phyloP scores from a whole-genome alignment of 2,329 filamentous ascomycete genomes.

The Parastagonospora avenae region DNA sequence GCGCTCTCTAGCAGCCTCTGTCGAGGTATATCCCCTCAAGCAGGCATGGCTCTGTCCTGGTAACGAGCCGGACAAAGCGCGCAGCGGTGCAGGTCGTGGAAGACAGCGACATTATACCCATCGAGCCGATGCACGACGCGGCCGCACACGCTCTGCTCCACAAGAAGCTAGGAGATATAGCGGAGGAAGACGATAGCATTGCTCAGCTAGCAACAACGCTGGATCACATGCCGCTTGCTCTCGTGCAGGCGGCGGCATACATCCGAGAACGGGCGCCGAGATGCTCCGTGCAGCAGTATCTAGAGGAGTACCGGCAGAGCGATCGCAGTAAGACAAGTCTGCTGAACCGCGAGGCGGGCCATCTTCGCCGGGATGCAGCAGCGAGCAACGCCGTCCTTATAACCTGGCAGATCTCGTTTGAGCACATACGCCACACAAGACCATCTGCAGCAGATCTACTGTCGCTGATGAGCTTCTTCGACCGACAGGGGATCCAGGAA shows the following conservation, averaged over 20 bases:
- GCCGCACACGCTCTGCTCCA: too few relatives aligned
- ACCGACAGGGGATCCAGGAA: constrained; percentile 50
- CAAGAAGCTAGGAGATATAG: neutral
- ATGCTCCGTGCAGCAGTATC: constrained; percentile 38
- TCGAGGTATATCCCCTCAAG: constrained; percentile 15
- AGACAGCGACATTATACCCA: neutral
- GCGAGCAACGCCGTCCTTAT: constrained; percentile 44
- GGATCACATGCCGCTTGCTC: too few relatives aligned
- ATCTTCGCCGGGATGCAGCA: constrained; percentile 38
- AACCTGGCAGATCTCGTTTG: constrained; percentile 43
- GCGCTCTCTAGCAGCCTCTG: too few relatives aligned
- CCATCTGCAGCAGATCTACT: constrained; percentile 49
- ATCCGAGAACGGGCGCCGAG: constrained; percentile 26
- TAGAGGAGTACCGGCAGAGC: constrained; percentile 46
- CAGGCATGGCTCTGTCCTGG: constrained; percentile 13
- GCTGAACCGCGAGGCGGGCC: constrained; percentile 25
- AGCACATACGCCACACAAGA: constrained; percentile 38
- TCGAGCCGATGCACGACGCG: neutral
- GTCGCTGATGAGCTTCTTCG: constrained; percentile 56
- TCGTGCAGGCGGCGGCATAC: too few relatives aligned
- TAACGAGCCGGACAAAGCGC: constrained; percentile 11
- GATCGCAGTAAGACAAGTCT: constrained; percentile 31
- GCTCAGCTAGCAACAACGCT: neutral
- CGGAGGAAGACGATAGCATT: neutral
- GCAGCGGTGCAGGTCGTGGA: constrained; percentile 16